phyloP scores from a whole-genome alignment of 2,329 filamentous ascomycete species.

The Penicillium sp. region DNA sequence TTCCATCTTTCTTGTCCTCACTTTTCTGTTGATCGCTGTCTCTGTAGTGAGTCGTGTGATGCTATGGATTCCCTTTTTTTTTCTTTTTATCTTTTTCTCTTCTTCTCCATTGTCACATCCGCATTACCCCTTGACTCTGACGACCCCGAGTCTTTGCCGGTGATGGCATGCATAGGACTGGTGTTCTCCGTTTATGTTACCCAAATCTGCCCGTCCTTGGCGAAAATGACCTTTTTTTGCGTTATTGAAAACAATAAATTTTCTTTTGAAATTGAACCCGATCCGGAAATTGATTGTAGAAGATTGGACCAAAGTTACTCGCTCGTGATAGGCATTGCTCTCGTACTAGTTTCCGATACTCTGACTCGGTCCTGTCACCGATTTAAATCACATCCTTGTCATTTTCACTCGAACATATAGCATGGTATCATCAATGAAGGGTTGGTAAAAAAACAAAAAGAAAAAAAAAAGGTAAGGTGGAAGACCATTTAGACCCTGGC shows the following conservation, averaged over 20 bases:
- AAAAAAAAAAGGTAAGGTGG: neutral
- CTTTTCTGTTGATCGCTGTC: too few species aligned
- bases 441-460: neutral
- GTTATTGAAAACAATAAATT: conserved; percentile 17
- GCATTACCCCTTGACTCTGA: conserved; percentile 24
- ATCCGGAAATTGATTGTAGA: too few species aligned
- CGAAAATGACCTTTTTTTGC: conserved; percentile 22
- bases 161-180: conserved; percentile 35
- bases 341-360: too few species aligned
- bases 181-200: conserved; percentile 28
- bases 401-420: neutral
- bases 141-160: conserved; percentile 26
- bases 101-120: conserved; percentile 15
- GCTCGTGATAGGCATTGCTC: too few species aligned
- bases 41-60: too few species aligned
- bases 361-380: too few species aligned
- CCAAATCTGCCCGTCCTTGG: conserved; percentile 21
- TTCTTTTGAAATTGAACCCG: too few species aligned
- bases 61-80: neutral
- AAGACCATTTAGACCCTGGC: too few species aligned
- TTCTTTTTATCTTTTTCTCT: conserved; percentile 9
- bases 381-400: too few species aligned
- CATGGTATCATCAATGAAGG: conserved; percentile 8
- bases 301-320: too few species aligned
- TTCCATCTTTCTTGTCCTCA: conserved; percentile 5